Evolutionary conservation across 805 yeast genomes (phyloP).

Genomic region (Kodamaea kaohsiungensis): DNA sequence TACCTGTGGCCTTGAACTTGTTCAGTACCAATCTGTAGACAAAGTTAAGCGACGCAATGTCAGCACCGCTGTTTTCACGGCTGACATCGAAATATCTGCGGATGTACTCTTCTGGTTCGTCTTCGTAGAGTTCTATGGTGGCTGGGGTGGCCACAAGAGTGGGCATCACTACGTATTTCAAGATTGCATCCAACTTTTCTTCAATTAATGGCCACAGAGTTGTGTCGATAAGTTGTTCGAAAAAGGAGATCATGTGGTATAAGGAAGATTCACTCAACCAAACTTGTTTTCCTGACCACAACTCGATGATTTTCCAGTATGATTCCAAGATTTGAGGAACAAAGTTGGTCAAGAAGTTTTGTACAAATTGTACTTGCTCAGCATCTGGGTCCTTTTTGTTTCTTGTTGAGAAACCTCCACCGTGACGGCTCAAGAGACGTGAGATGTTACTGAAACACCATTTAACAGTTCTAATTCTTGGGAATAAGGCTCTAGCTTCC

Average conservation of each 20-base stretch:
- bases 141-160: slow-evolving; percentile 39
- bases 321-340: slow-evolving; percentile 44
- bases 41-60: slow-evolving; percentile 51
- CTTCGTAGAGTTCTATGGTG: slow-evolving; percentile 44
- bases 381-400: slow-evolving; percentile 19
- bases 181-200: slow-evolving; percentile 41
- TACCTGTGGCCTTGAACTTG: slow-evolving; percentile 40
- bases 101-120: slow-evolving; percentile 47
- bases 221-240: slow-evolving; percentile 43
- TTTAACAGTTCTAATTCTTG: slow-evolving; percentile 42
- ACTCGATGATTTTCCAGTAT: slow-evolving; percentile 45
- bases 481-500: slow-evolving; percentile 39
- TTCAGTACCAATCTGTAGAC: slow-evolving; percentile 38
- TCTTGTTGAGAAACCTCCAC: slow-evolving; percentile 42
- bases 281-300: slow-evolving; percentile 38
- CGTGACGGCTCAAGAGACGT: slow-evolving; percentile 43
- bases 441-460: slow-evolving; percentile 48
- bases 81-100: slow-evolving; percentile 48
- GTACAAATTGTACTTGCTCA: slow-evolving; percentile 25
- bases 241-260: slow-evolving; percentile 44
- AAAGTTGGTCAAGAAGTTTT: slow-evolving; percentile 33
- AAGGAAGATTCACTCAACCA: slow-evolving; percentile 44
- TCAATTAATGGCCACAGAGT: slow-evolving; percentile 38
- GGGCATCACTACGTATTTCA: slow-evolving; percentile 42
- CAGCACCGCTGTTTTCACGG: slow-evolving; percentile 49